Evolutionary conservation across 805 yeast species (phyloP).

Genomic region (Wickerhamiella brachini): DNA sequence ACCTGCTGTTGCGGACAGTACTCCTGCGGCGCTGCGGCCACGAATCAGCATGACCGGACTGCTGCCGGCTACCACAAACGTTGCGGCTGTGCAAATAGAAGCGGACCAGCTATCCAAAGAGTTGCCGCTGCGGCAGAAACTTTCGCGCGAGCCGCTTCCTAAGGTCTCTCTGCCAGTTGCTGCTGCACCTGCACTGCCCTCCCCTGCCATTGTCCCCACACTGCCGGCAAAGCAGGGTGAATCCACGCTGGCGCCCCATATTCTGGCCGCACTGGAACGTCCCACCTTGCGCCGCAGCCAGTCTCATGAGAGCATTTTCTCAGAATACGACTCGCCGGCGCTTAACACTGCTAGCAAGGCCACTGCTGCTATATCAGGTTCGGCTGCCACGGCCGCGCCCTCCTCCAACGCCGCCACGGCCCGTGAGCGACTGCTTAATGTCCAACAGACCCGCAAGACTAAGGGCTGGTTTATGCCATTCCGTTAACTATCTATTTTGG

Average conservation of each 20-base stretch:
- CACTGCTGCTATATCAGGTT: neutral
- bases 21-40: neutral
- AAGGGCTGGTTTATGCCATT: constrained; percentile 13
- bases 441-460: constrained; percentile 4
- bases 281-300: constrained; percentile 5
- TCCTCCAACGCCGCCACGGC: neutral
- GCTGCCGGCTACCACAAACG: neutral
- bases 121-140: neutral
- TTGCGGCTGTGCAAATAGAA: neutral
- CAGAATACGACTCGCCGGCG: constrained; percentile 1
- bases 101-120: neutral
- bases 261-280: neutral
- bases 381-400: neutral
- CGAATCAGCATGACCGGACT: neutral
- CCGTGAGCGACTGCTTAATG: constrained; percentile 4
- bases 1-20: too few relatives aligned
- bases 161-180: too few relatives aligned
- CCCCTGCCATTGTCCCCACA: too few relatives aligned
- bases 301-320: constrained; percentile 15
- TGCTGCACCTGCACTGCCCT: too few relatives aligned
- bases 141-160: neutral
- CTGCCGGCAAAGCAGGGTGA: too few relatives aligned
- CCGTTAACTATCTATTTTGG: constrained; percentile 1
- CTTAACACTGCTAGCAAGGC: neutral
- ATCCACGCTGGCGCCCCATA: neutral